Base-by-base conservation (phyloP, 2,329 filamentous ascomycete species). In the Zymoseptoria tritici region DNA sequence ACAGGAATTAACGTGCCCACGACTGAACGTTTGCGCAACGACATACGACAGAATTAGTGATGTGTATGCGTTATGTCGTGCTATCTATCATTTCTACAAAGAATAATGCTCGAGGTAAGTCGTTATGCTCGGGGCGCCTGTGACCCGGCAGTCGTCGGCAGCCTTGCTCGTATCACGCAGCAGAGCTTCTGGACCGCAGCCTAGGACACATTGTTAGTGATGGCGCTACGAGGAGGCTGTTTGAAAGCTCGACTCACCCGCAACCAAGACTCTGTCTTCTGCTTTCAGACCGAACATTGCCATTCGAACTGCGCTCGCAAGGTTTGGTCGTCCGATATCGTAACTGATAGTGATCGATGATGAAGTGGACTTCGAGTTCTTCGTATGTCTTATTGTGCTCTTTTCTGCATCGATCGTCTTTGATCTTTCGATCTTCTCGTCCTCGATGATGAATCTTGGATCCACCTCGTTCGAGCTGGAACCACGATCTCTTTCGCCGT, bases 91-190 rank as follows among this genome's bases (percentile, higher is more conserved):
- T 46, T n/a, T 49, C 56, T 29, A 64, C 42, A 60, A 60, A 11
- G 63, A 63, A 46, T 67, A 68, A 52, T 65, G 56, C 59, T 67
- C 66, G 22, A 64, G 53, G 58, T 63, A 62, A 56, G 65, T 57
- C 21, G 62, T 54, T 5, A 68, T 54, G 55, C 61, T 59, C 20
- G 66, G 64, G 26, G 62, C 60, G 6, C 52, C 57, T 3, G 54
- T 46, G 36, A 56, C 54, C 36, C 58, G 56, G n/a, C 55, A 46
- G 11, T 57, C 52, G 11, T 42, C 31, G 4, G 65, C 63, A 19
- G 63, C 64, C 9, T 53, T 36, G n/a, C 62, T 49, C 1, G 64
- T 51, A 42, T 61, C 54, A 11, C 46, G 50, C 49, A 64, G 21
- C 31, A 67, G 36, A 9, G 29, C 49, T 49, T 20, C 24, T 46